A percentile compares a stretch with the other conserved stretches of the same genome.
These are phyloP conservation scores for Apiotrichum domesticum DNA, from an alignment of 1,284 basidiomycete genomes.

Conservation along the genomic window DNA sequence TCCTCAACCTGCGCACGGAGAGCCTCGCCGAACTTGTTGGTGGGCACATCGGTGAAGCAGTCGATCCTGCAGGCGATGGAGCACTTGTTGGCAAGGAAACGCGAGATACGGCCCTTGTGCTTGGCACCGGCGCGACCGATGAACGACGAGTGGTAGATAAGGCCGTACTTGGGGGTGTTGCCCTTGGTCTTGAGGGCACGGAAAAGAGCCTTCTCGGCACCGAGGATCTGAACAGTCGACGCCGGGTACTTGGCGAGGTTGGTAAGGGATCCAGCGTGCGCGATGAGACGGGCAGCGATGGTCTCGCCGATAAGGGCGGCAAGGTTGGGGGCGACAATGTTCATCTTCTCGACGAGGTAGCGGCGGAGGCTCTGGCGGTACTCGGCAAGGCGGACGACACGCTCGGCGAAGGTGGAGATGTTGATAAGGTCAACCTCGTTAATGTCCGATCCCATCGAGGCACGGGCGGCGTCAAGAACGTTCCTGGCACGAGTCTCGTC, in stretches of 20 bases:
- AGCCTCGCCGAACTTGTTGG: conserved; percentile 91
- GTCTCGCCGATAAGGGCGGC: conserved; percentile 92
- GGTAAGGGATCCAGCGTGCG: conserved; percentile 91
- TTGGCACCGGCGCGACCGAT: conserved; percentile 93
- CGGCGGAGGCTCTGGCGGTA: conserved; percentile 87
- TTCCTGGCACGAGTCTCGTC: conserved; percentile 85
- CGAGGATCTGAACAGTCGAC: conserved; percentile 95
- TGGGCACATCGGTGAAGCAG: conserved; percentile 86
- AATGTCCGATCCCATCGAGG: conserved; percentile 92
- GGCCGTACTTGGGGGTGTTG: conserved; percentile 95
- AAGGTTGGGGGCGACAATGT: conserved; percentile 89
- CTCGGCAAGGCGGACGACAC: conserved; percentile 85
- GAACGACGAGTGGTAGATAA: conserved; percentile 89
- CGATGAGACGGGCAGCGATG: conserved; percentile 90
- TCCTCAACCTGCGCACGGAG: conserved; percentile 93
- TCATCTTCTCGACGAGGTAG: conserved; percentile 97
- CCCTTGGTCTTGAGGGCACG: conserved; percentile 97
- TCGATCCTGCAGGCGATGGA: conserved; percentile 97
- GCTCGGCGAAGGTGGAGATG: conserved; percentile 84
- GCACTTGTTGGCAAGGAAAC: conserved; percentile 98
- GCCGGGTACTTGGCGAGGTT: conserved; percentile 98
- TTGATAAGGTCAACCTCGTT: conserved; percentile 94
- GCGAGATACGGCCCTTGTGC: conserved; percentile 95
- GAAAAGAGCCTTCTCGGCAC: conserved; percentile 98
- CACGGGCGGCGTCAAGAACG: conserved; percentile 85